Base-by-base conservation (phyloP, 1,284 basidiomycete genomes). In the Leccinum griseonigrum region DNA sequence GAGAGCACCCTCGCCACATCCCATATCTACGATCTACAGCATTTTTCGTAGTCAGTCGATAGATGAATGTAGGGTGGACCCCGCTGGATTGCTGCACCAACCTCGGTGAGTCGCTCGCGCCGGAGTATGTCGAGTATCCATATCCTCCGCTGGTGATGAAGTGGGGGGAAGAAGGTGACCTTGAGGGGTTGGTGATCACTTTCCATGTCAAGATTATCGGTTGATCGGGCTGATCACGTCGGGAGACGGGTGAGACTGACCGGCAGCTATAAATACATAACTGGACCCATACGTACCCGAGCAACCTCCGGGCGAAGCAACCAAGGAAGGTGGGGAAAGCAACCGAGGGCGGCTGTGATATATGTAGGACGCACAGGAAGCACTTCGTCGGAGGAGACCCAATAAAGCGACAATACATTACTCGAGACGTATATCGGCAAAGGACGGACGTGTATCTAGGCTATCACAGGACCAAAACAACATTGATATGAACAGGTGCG, bases 1-100 rank as follows among this genome's bases (percentile, higher is more conserved):
- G 8, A 94, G 79, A 53, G 85, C 79, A 28, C 92, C 92, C 75
- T 90, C 85, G 43, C 91, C 92, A 67, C 92, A 94, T 4, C 92
- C 92, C 28, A 92, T 77, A 67, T 94, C 92, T 52, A 93, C 76
- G 11, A 93, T 80, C 92, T 92, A n/a, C 3, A 67, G 56, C 13
- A 38, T 52, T 60, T 22, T 56, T 53, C 51, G 38, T 58, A 60
- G 61, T 54, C 51, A 18, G 53, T 48, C 18, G 28, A 18, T 50
- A 31, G 31, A 32, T 18, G 5, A 48, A 6, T 40, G 3, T 4
- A 2, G 4, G 29, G 48, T 32, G 53, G 57, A 29, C 46, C 34
- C 22, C 4, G n/a, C 1, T 1, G 18, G 34, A 38, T 54, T 4
- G n/a, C 31, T 13, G 29, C 22, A 74, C 82, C 65, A 67, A 90